These are phyloP conservation scores for Monosporascus sp. DNA, from an alignment of 2,329 filamentous ascomycete species.

Conservation along the genomic window DNA sequence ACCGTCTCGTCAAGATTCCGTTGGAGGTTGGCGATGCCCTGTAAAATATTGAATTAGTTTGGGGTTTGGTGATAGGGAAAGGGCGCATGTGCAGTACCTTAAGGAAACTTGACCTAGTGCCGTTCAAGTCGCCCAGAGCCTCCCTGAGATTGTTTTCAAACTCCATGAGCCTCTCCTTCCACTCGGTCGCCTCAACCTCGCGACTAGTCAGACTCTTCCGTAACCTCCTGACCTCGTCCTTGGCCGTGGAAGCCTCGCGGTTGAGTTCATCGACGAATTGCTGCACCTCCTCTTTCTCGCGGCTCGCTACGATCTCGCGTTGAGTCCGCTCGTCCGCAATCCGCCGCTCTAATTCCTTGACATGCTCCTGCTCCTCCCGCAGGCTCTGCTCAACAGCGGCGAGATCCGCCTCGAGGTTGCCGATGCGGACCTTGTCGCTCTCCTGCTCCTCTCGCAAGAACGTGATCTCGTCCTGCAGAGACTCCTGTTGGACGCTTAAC, in stretches of 20 bases:
- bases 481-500: constrained; percentile 86
- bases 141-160: constrained; percentile 84
- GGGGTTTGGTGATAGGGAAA: not conserved
- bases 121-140: constrained; percentile 80
- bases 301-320: constrained; percentile 76
- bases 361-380: constrained; percentile 78
- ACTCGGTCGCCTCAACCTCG: constrained; percentile 83
- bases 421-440: constrained; percentile 94
- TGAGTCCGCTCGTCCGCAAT: constrained; percentile 77
- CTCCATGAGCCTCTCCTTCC: constrained; percentile 86
- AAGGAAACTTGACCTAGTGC: constrained; percentile 78
- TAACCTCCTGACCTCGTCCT: constrained; percentile 78
- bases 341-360: constrained; percentile 66
- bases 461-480: constrained; percentile 84
- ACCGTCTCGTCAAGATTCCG: constrained; percentile 80
- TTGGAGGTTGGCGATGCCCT: constrained; percentile 83
- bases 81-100: constrained; percentile 47
- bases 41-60: constrained; percentile 9
- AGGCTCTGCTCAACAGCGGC: constrained; percentile 73
- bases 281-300: constrained; percentile 93
- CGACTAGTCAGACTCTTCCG: constrained; percentile 77
- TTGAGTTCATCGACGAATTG: constrained; percentile 92
- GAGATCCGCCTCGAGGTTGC: constrained; percentile 80
- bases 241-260: constrained; percentile 70
- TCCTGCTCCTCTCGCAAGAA: constrained; percentile 97